phyloP scores from a whole-genome alignment of 2,329 filamentous ascomycete genomes.

The Fusarium xyrophilum region DNA sequence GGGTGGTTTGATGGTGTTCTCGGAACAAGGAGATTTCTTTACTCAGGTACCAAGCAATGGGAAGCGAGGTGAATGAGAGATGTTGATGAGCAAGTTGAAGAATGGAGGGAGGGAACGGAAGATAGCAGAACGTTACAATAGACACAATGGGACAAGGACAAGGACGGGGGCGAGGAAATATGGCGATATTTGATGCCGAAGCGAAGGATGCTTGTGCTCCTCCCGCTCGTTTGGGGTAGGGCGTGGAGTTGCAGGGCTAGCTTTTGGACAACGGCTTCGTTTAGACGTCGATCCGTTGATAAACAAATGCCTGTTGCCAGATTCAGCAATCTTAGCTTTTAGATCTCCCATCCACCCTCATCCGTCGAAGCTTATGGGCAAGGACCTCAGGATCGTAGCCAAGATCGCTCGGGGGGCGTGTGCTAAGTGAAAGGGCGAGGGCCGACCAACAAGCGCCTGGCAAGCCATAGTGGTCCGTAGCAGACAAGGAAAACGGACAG shows the following conservation, averaged over 20 bases:
- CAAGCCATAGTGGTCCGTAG: slow-evolving; percentile 31
- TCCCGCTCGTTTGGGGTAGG: slow-evolving; percentile 35
- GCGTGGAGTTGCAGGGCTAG: slow-evolving; percentile 27
- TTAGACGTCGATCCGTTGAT: slow-evolving; percentile 34
- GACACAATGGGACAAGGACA: slow-evolving; percentile 39
- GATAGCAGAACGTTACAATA: slow-evolving; percentile 39
- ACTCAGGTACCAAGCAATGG: slow-evolving; percentile 28
- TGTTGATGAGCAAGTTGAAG: slow-evolving; percentile 25
- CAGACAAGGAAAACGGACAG: slow-evolving; percentile 29
- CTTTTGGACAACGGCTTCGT: slow-evolving; percentile 32
- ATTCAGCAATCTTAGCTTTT: slow-evolving; percentile 30
- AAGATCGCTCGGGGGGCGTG: slow-evolving; percentile 29
- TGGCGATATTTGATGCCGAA: slow-evolving; percentile 40
- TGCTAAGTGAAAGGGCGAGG: slow-evolving; percentile 13
- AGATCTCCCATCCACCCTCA: slow-evolving; percentile 26
- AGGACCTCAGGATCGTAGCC: slow-evolving; percentile 27
- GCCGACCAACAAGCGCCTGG: slow-evolving; percentile 18
- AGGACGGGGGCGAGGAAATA: slow-evolving; percentile 33
- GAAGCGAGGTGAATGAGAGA: slow-evolving; percentile 22
- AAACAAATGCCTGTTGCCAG: slow-evolving; percentile 33
- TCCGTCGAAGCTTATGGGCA: slow-evolving; percentile 29
- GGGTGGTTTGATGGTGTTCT: slow-evolving; percentile 27
- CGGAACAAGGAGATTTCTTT: slow-evolving; percentile 25
- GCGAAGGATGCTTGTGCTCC: slow-evolving; percentile 37
- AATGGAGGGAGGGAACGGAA: slow-evolving; percentile 20